A percentile compares a stretch with the other conserved stretches of the same genome.
Evolutionary conservation across 345 rosid species (phyloP).

Genomic region (Linum lewisii): DNA sequence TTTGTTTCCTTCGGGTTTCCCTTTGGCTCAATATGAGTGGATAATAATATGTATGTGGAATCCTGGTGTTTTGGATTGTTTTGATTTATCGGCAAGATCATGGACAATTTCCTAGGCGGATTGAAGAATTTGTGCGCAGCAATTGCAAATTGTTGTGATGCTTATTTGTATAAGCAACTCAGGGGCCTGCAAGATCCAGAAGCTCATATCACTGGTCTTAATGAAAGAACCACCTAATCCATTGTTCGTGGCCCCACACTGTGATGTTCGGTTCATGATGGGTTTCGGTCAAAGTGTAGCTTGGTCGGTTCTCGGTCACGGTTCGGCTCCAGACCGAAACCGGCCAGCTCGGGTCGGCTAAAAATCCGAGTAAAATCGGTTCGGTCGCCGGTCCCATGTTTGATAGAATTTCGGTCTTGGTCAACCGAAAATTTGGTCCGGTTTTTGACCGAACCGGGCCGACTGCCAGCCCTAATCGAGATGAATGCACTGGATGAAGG

Average conservation of each 20-base stretch:
- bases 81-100: slow-evolving; percentile 13
- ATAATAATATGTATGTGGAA: neutral
- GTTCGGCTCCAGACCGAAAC: no score
- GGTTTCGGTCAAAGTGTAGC: no score
- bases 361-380: no score
- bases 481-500: no score
- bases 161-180: slow-evolving; percentile 16
- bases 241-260: slow-evolving; percentile 16
- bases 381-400: no score
- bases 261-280: neutral
- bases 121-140: slow-evolving; percentile 11
- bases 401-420: no score
- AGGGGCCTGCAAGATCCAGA: slow-evolving; percentile 17
- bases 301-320: no score
- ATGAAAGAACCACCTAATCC: slow-evolving; percentile 2
- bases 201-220: neutral
- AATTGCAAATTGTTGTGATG: slow-evolving; percentile 15
- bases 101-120: slow-evolving; percentile 20
- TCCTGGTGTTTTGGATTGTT: slow-evolving; percentile 13
- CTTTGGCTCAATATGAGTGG: neutral
- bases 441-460: no score
- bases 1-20: neutral
- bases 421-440: no score
- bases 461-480: no score
- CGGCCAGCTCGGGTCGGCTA: no score